Conservation (phyloP, 305 asterid genomes). For the Rubia peregrina region DNA sequence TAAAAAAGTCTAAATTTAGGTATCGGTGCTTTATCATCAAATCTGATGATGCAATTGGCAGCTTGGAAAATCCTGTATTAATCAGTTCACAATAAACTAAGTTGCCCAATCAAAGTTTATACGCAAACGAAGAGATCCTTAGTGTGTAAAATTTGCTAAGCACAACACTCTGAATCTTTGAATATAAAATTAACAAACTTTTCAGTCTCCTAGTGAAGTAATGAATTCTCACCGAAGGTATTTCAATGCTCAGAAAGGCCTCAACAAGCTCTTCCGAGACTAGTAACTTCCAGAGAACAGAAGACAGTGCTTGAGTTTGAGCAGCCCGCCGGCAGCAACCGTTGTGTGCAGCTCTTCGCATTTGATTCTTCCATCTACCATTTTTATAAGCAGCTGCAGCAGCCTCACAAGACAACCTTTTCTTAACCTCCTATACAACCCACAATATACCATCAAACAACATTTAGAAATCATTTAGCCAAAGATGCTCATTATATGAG, state of each 20-base stretch:
- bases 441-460: neutral
- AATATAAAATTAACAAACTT: conserved; percentile 1
- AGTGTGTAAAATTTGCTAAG: neutral
- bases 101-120: neutral
- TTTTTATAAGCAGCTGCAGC: conserved; percentile 70
- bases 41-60: neutral
- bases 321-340: conserved; percentile 96
- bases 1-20: neutral
- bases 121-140: neutral
- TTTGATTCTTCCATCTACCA: conserved; percentile 99
- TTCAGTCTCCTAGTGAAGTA: neutral
- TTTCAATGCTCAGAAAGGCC: conserved; percentile 64
- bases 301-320: conserved; percentile 72
- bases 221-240: conserved; percentile 60
- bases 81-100: neutral
- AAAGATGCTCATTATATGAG: neutral
- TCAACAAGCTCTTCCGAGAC: conserved; percentile 71
- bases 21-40: neutral
- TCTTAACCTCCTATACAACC: conserved; percentile 69
- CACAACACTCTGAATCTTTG: neutral
- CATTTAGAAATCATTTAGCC: neutral
- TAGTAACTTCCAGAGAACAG: conserved; percentile 79
- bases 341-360: conserved; percentile 81
- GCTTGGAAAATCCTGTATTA: neutral
- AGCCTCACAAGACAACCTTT: conserved; percentile 82